Evolutionary conservation across 2,329 filamentous ascomycete genomes (phyloP), one percentile per base, ranked within the genome.

Genomic region (Diplocarpon rosae): DNA sequence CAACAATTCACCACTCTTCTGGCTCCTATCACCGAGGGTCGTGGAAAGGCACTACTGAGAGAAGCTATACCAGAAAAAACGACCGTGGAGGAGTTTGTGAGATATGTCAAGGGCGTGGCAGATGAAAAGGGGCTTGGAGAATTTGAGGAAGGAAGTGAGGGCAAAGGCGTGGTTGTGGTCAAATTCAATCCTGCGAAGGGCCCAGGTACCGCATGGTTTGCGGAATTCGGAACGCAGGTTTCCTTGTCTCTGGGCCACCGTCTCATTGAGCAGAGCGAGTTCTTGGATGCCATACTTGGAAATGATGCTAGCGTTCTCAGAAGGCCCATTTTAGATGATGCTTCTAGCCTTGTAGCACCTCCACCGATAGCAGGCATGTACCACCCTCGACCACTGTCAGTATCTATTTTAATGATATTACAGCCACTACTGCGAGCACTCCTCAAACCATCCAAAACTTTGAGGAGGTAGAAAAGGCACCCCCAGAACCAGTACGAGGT

Each of bases 181-280:
- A 78, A 83, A 38, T 83, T 82, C 52, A 69, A 79, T 72, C 79
- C 9, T 71, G 69, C 35, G 74, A 79, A 56, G 67, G 71, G 10
- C 65, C 71, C 27, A 58, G 70, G 32, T 57, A 70, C 52, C 65
- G 71, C 43, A 9, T 94, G 85, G 86, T 85, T 77, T 48, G 69
- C 74, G 13, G 67, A 78, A 1, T 80, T 94, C 53, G 73, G 81
- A 52, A 80, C 72, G 5, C 67, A 78, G 7, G 75, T 93, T 13
- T 84, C 88, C 2, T 62, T 81, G 15, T 70, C 77, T 37, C 72
- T 93, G 11, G 82, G 88, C 49, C 88, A 94, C 60, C 78, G 87
- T 3, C 80, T 88, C 2, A 81, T 95, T 42, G 80, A 90, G 54
- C 88, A 95, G 59, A 88, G 83, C 46, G 89, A 95, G 56, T 94